Evolutionary conservation across 805 yeast species (phyloP), one percentile per base, ranked within the genome.

Genomic region (Sugiyamaella marilandica): DNA sequence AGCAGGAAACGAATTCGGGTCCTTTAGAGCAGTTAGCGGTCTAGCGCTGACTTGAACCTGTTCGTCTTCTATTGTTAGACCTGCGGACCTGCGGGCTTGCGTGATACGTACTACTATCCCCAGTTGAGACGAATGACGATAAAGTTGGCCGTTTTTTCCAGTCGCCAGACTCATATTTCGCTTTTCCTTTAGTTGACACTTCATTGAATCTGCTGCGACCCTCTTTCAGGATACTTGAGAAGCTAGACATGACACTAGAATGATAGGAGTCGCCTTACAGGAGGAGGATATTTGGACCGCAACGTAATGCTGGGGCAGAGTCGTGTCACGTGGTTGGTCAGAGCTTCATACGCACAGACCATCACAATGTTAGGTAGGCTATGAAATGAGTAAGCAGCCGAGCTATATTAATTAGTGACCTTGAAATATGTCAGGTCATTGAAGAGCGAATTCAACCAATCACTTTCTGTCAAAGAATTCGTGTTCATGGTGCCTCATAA

Each of bases 1-100:
- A 10, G 75, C 68, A 2, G 80, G 78, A 50, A 74, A 67, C 9
- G 72, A 49, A 10, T 54, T 57, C 18, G 76, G 68, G 49, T 71
- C 70, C 33, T 55, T 63, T 45, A 69, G 51, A 2, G 70, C 55
- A n/a, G 63, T 43, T 56, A 69, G 37, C 14, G 73, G 65, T 26
- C 67, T 43, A n/a, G 65, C 62, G 19, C 3, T 26, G 41, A 59
- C 52, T 2, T 31, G 13, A 5, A 31, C 26, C 36, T 52, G 54
- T 18, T 44, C 48, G 10, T 49, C 56, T 8, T 48, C 43, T 13
- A 11, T 39, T n/a, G 43, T 34, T 34, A 34, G 39, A 34, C 3
- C 18, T 34, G 13, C 35, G 35, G 35, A 32, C 35, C 11, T 10
- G 39, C 18, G 39, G 39, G 39, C 41, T 47, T 11, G 2, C 2